A percentile compares a stretch with the other conserved stretches of the same genome.
These are phyloP conservation scores for Metschnikowia arizonensis DNA, from an alignment of 805 yeast species.

Conservation along the genomic window DNA sequence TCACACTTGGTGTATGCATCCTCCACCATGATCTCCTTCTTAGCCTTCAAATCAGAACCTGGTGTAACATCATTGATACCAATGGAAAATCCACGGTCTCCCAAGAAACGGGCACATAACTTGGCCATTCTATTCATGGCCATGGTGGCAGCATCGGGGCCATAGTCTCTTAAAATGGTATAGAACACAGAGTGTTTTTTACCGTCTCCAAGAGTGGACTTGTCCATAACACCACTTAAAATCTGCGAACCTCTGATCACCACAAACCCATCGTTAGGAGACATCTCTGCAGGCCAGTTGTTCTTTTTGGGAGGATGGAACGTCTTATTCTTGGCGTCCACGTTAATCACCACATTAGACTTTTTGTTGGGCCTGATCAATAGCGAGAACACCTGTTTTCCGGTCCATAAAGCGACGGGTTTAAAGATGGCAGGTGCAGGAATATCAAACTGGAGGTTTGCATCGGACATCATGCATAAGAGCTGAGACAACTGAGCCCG, in stretches of 20 bases:
- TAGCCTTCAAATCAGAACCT: constrained; percentile 64
- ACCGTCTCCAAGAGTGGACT: constrained; percentile 94
- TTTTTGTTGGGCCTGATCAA: constrained; percentile 75
- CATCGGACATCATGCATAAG: constrained; percentile 95
- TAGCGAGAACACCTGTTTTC: constrained; percentile 89
- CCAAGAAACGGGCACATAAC: constrained; percentile 90
- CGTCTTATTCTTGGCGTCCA: constrained; percentile 93
- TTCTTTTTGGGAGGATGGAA: constrained; percentile 70
- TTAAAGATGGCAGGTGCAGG: constrained; percentile 95
- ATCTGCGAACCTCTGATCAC: constrained; percentile 85
- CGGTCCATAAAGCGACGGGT: constrained; percentile 92
- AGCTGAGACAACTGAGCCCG: constrained; percentile 79
- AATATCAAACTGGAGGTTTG: constrained; percentile 76
- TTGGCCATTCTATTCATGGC: constrained; percentile 99
- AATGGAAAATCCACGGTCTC: constrained; percentile 93
- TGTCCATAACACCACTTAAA: constrained; percentile 94
- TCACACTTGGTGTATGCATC: constrained; percentile 88
- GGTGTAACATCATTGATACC: constrained; percentile 98
- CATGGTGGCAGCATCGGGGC: constrained; percentile 91
- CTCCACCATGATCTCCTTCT: constrained; percentile 86
- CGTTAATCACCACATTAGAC: constrained; percentile 79
- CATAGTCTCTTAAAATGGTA: constrained; percentile 90
- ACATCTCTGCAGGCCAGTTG: constrained; percentile 79
- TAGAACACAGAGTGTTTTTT: constrained; percentile 95
- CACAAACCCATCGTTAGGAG: constrained; percentile 94